Evolutionary conservation across 2,329 filamentous ascomycete species (phyloP).

Genomic region (Beauveria medogensis): DNA sequence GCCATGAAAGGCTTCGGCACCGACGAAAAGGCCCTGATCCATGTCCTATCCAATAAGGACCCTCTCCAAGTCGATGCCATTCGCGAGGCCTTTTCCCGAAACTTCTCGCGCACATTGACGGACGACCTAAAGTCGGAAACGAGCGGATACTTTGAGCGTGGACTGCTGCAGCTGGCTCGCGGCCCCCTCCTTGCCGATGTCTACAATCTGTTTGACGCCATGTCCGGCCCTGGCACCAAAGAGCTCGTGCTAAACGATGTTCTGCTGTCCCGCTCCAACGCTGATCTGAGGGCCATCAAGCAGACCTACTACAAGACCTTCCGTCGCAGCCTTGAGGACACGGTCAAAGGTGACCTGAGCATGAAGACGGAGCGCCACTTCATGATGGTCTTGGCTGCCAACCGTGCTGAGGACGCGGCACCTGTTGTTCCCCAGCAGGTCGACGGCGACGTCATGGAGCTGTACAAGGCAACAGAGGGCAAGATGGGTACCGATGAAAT

Average conservation of each 20-base stretch:
- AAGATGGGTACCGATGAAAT: slow-evolving; percentile 66
- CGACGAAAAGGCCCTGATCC: slow-evolving; percentile 70
- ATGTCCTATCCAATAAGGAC: slow-evolving; percentile 62
- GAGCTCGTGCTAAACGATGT: slow-evolving; percentile 81
- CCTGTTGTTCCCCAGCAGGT: slow-evolving; percentile 66
- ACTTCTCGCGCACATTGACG: slow-evolving; percentile 60
- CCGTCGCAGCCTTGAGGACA: slow-evolving; percentile 57
- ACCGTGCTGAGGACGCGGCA: slow-evolving; percentile 67
- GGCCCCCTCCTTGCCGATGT: slow-evolving; percentile 77
- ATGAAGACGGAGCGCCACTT: slow-evolving; percentile 83
- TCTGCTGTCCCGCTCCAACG: slow-evolving; percentile 73
- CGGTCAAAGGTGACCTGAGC: slow-evolving; percentile 71
- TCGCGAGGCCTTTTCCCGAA: slow-evolving; percentile 56
- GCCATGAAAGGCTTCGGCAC: slow-evolving; percentile 96
- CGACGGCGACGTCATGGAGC: slow-evolving; percentile 64
- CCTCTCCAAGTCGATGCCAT: slow-evolving; percentile 68
- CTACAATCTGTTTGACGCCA: slow-evolving; percentile 58
- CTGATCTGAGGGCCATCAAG: slow-evolving; percentile 84
- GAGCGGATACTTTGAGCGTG: slow-evolving; percentile 64
- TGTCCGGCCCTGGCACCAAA: slow-evolving; percentile 78
- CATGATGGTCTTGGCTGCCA: slow-evolving; percentile 67
- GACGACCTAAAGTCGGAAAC: slow-evolving; percentile 74
- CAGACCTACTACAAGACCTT: slow-evolving; percentile 62
- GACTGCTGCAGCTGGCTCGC: slow-evolving; percentile 63
- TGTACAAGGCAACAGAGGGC: slow-evolving; percentile 72